Conservation (phyloP, 208 protist species). For the Trypanosoma mega region DNA sequence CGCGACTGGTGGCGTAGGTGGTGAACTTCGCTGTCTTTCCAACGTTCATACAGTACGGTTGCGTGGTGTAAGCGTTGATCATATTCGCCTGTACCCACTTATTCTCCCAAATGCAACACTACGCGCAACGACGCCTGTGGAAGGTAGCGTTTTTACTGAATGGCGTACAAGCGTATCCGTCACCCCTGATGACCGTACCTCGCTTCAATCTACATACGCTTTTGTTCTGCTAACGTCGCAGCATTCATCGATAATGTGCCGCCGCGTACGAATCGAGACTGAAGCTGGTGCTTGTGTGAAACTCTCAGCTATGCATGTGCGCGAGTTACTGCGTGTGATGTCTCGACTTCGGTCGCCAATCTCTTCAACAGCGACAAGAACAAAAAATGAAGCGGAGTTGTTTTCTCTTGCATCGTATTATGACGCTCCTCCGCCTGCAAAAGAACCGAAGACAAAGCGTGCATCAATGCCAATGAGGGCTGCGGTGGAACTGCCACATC, state of each 20-base stretch:
- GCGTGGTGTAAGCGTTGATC: not conserved
- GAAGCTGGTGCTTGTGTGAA: conserved; percentile 3
- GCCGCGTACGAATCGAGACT: conserved; percentile 1
- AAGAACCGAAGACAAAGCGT: not conserved
- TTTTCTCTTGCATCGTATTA: not conserved
- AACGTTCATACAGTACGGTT: conserved; percentile 13
- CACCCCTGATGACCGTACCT: conserved; percentile 11
- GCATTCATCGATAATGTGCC: not conserved
- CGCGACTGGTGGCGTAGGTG: not conserved
- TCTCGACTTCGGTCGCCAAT: not conserved
- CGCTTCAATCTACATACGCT: conserved; percentile 8
- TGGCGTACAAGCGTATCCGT: conserved; percentile 1
- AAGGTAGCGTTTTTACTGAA: conserved; percentile 9
- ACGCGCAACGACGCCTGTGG: conserved; percentile 1
- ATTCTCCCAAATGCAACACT: conserved; percentile 5
- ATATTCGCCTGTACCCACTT: conserved; percentile 6
- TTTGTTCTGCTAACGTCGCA: conserved; percentile 6
- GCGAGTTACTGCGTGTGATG: conserved; percentile 4
- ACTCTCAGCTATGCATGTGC: conserved; percentile 19
- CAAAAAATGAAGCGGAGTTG: not conserved
- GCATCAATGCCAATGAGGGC: not conserved
- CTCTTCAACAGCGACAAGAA: not conserved
- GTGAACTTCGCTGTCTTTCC: conserved; percentile 1
- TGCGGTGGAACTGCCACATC: conserved; percentile 8
- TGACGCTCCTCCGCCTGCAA: not conserved